Base-by-base conservation (phyloP, 2,329 filamentous ascomycete genomes). In the Fusarium pseudonygamai region DNA sequence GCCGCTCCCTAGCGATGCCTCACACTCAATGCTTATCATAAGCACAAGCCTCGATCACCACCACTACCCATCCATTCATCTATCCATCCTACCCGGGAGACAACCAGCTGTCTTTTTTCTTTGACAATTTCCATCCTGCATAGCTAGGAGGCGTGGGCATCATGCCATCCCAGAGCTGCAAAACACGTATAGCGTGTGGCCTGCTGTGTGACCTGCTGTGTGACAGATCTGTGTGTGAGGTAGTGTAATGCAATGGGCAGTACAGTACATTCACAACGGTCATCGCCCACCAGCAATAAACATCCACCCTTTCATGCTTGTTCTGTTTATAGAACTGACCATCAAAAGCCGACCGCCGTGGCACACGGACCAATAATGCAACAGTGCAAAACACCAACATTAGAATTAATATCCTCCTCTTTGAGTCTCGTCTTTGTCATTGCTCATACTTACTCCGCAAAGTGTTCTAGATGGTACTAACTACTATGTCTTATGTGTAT, bases 281-380 rank as follows among this genome's bases (percentile, higher is more conserved):
- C 42, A 37, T 46, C 64, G 28, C 37, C 60, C 60, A 65, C 60
- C 66, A 65, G 60, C 49, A 32, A 40, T 72, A 26, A 26, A 59
- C 64, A 60, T 46, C 26, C 69, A 69, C 39, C n/a, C 46, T 60
- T 52, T 49, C 64, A 63, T 60, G 30, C 28, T 30, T 46, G 45
- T 66, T 59, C 71, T 71, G 65, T 73, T 71, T 73, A 73, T 73
- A 73, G 70, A 71, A 67, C 47, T 26, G 36, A 26, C 32, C 34
- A 63, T 46, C 43, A 34, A 58, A 32, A 28, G 30, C 40, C 55
- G 47, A 58, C 47, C 26, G 30, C 22, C 32, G 32, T 69, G 47
- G 64, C 47, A 49, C 56, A 67, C 55, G 47, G 43, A 28, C 49
- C 57, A 66, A 46, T 55, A 26, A 37, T 32, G 32, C 58, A 57